Conservation (phyloP, 345 rosid genomes). For the Leavenworthia alabamica region DNA sequence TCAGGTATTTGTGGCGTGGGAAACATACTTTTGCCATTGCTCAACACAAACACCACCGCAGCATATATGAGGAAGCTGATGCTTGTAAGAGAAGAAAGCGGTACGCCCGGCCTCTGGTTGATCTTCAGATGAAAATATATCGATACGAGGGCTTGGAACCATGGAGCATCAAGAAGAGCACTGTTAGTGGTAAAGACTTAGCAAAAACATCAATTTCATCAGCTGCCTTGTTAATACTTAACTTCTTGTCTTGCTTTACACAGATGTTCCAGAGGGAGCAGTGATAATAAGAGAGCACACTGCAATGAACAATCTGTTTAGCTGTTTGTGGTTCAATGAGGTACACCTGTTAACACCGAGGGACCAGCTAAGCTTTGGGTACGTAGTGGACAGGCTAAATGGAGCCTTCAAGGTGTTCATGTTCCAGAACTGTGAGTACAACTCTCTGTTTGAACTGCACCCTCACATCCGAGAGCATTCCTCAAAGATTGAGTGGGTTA, state of each 20-base stretch:
- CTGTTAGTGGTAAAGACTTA: conserved; percentile 57
- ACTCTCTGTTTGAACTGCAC: conserved; percentile 74
- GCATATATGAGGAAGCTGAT: conserved; percentile 92
- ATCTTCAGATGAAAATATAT: conserved; percentile 96
- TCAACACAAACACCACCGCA: conserved; percentile 84
- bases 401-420: conserved; percentile 65
- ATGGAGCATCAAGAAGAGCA: conserved; percentile 70
- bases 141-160: conserved; percentile 81
- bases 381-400: conserved; percentile 65
- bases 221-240: conserved; percentile 1
- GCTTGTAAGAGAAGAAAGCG: conserved; percentile 91
- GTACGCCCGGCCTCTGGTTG: conserved; percentile 87
- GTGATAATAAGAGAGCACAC: conserved; percentile 84
- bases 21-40: conserved; percentile 89
- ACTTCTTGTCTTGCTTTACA: conserved; percentile 15
- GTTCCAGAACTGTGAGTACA: conserved; percentile 95
- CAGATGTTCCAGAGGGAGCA: conserved; percentile 99
- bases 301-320: conserved; percentile 64
- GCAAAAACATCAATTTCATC: not conserved
- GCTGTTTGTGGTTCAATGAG: conserved; percentile 98
- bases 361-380: conserved; percentile 96
- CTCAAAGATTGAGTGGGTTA: conserved; percentile 93
- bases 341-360: conserved; percentile 92
- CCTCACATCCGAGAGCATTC: conserved; percentile 96
- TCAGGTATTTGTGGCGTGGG: conserved; percentile 90